phyloP scores from a whole-genome alignment of 2,329 filamentous ascomycete species.

The Plenodomus tracheiphilus region DNA sequence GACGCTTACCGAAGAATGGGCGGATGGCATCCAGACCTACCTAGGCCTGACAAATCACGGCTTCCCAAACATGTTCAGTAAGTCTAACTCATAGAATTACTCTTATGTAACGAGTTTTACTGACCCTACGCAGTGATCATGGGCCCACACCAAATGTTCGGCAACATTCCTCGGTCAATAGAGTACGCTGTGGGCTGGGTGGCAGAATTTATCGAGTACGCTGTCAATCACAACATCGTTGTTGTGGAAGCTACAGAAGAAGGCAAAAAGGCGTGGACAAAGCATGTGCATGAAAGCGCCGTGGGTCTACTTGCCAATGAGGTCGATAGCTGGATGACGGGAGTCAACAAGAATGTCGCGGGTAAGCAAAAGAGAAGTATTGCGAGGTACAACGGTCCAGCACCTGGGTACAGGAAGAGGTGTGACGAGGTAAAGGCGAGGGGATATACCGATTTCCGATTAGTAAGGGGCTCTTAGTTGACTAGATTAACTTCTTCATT shows the following conservation, averaged over 20 bases:
- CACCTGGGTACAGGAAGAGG: conserved; percentile 48
- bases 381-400: conserved; percentile 53
- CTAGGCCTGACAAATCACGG: conserved; percentile 29
- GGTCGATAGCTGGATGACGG: conserved; percentile 61
- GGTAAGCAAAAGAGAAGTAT: conserved; percentile 48
- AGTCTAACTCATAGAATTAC: neutral
- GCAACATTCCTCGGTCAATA: conserved; percentile 49
- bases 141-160: conserved; percentile 51
- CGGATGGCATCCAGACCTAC: conserved; percentile 27
- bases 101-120: neutral
- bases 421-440: conserved; percentile 28
- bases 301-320: conserved; percentile 52
- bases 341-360: conserved; percentile 56
- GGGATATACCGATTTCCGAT: conserved; percentile 24
- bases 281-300: conserved; percentile 54
- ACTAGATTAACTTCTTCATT: too few relatives aligned
- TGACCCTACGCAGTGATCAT: conserved; percentile 39
- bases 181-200: conserved; percentile 50
- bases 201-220: conserved; percentile 41
- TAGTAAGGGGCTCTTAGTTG: conserved; percentile 11
- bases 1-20: conserved; percentile 19
- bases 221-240: conserved; percentile 38
- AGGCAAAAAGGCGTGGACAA: conserved; percentile 50
- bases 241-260: conserved; percentile 48
- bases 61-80: conserved; percentile 40